Evolutionary conservation across 352 stramenopile species (phyloP).

Genomic region (Phytophthora tubulina): DNA sequence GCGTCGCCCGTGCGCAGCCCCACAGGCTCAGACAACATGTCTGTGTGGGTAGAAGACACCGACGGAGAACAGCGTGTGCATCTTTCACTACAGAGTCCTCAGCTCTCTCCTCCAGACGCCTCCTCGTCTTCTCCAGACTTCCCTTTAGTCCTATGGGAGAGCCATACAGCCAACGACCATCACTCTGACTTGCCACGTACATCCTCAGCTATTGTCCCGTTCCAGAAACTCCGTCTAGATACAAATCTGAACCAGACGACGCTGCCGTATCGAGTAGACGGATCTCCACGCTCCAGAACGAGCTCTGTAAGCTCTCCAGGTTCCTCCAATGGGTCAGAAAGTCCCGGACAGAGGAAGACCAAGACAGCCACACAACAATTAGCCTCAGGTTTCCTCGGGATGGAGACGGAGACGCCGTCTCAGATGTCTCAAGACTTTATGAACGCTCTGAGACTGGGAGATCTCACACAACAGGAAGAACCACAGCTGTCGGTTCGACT

Average conservation of each 20-base stretch:
- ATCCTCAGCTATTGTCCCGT: slow-evolving; percentile 76
- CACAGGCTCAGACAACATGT: slow-evolving; percentile 58
- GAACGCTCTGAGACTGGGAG: slow-evolving; percentile 66
- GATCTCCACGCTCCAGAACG: slow-evolving; percentile 25
- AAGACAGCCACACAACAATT: slow-evolving; percentile 43
- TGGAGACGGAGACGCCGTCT: slow-evolving; percentile 38
- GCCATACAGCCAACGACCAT: slow-evolving; percentile 17
- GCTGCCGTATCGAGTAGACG: slow-evolving; percentile 45
- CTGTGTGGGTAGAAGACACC: slow-evolving; percentile 64
- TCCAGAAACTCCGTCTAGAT: slow-evolving; percentile 85
- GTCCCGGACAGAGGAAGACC: slow-evolving; percentile 26
- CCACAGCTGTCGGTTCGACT: slow-evolving; percentile 81
- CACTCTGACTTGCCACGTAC: slow-evolving; percentile 22
- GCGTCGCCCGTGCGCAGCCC: slow-evolving; percentile 65
- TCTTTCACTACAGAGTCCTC: slow-evolving; percentile 39
- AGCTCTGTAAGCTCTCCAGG: slow-evolving; percentile 28
- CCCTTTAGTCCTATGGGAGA: slow-evolving; percentile 62
- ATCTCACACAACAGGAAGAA: slow-evolving; percentile 59
- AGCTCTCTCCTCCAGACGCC: not conserved
- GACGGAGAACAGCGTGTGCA: slow-evolving; percentile 62
- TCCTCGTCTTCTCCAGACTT: slow-evolving; percentile 55
- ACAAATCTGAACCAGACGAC: slow-evolving; percentile 82
- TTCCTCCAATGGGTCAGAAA: slow-evolving; percentile 25
- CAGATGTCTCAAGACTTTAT: slow-evolving; percentile 77
- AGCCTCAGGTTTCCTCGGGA: slow-evolving; percentile 44